These are phyloP conservation scores for Aspergillus flavus DNA, from an alignment of 2,329 filamentous ascomycete species.

Conservation along the genomic window DNA sequence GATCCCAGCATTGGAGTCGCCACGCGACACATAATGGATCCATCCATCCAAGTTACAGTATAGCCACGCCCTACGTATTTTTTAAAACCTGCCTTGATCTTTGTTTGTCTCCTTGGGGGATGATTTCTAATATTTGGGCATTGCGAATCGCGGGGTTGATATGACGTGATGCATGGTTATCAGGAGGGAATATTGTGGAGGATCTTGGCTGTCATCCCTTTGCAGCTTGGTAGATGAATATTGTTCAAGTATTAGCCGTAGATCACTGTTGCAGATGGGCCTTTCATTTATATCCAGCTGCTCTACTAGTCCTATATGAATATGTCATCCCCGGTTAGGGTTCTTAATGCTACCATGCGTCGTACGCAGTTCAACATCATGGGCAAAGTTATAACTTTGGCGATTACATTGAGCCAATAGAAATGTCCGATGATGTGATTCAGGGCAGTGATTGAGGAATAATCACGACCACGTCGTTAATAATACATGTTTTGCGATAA, in stretches of 20 bases:
- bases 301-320: neutral
- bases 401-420: neutral
- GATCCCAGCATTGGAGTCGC: neutral
- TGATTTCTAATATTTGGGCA: slow-evolving; percentile 8
- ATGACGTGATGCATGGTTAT: slow-evolving; percentile 32
- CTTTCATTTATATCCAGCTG: neutral
- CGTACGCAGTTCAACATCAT: neutral
- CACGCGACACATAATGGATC: neutral
- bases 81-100: slow-evolving; percentile 3
- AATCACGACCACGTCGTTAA: no score
- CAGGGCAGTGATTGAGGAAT: slow-evolving; percentile 6
- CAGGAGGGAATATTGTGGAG: neutral
- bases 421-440: slow-evolving; percentile 12
- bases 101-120: neutral
- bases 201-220: neutral
- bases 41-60: neutral
- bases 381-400: neutral
- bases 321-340: neutral
- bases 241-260: neutral
- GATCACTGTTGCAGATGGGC: neutral
- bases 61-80: slow-evolving; percentile 9
- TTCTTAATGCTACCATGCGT: neutral
- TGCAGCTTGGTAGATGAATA: neutral
- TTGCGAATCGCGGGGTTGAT: slow-evolving; percentile 36
- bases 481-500: neutral